phyloP scores from a whole-genome alignment of 345 rosid genomes.

The Brassica carinata region DNA sequence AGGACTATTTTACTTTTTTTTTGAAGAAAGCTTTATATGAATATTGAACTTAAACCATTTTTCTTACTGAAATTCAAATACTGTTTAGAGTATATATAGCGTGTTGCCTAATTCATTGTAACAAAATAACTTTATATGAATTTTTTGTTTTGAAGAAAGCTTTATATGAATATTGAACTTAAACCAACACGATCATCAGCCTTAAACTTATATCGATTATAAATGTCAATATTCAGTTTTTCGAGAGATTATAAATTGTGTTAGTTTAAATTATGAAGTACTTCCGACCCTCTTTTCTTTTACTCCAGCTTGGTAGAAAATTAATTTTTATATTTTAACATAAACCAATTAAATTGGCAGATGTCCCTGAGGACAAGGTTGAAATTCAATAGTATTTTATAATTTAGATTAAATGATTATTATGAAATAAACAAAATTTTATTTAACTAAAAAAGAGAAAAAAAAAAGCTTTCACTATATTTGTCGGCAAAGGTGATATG shows the following conservation, averaged over 20 bases:
- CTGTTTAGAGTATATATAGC: not conserved
- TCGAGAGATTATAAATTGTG: not conserved
- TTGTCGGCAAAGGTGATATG: conserved; percentile 35
- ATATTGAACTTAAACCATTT: not conserved
- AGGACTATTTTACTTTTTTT: no score
- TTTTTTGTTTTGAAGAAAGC: no score
- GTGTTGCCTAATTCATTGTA: not conserved
- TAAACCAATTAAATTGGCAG: not conserved
- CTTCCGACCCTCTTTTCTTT: conserved; percentile 4
- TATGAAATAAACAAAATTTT: not conserved
- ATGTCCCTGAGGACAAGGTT: conserved; percentile 23
- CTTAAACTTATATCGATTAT: not conserved
- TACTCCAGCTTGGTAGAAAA: not conserved
- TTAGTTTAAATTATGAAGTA: conserved; percentile 9
- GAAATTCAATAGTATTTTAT: not conserved
- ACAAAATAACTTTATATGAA: not conserved
- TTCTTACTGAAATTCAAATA: not conserved
- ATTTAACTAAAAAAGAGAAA: not conserved
- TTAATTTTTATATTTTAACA: not conserved
- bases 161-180: not conserved
- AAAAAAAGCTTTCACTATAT: conserved; percentile 19
- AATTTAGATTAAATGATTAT: not conserved
- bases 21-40: no score
- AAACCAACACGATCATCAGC: not conserved
- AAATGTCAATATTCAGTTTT: not conserved